Percentiles rank a stretch among this genome's conserved stretches.
phyloP scores from a whole-genome alignment of 2,329 filamentous ascomycete species.

The Exophiala aquamarina region DNA sequence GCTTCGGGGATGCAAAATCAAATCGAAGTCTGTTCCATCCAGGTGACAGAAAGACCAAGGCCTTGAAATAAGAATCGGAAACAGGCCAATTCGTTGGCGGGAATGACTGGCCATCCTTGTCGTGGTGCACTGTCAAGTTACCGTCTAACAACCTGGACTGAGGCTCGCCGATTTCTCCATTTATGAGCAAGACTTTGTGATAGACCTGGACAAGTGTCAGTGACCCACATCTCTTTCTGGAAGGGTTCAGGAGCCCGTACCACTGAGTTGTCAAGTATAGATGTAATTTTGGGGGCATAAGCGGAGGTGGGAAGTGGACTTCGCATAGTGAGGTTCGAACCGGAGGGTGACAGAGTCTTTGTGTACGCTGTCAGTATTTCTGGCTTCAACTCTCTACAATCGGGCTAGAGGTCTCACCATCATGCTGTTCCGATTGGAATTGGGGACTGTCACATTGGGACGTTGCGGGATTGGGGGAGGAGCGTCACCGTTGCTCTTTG shows the following conservation, averaged over 20 bases:
- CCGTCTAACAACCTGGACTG: conserved; percentile 71
- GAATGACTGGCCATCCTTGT: conserved; percentile 71
- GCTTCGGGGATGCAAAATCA: conserved; percentile 82
- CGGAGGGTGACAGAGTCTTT: conserved; percentile 33
- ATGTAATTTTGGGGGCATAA: conserved; percentile 77
- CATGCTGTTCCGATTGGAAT: conserved; percentile 44
- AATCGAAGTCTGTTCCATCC: conserved; percentile 86
- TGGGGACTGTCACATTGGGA: conserved; percentile 42
- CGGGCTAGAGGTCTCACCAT: conserved; percentile 33
- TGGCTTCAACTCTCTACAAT: no score
- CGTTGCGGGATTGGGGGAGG: conserved; percentile 48
- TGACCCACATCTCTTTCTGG: no score
- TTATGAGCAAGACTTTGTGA: conserved; percentile 82
- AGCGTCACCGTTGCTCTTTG: conserved; percentile 52
- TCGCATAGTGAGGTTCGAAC: conserved; percentile 36
- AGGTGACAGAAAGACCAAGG: conserved; percentile 82
- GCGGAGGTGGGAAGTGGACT: conserved; percentile 66
- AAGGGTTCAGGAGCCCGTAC: no score
- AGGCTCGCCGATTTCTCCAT: conserved; percentile 77
- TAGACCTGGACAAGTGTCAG: conserved; percentile 63
- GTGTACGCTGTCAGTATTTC: conserved; percentile 1
- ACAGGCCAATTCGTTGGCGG: conserved; percentile 85
- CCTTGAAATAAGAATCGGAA: conserved; percentile 86
- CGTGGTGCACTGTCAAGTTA: conserved; percentile 72
- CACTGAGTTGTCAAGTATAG: conserved; percentile 79